These are phyloP conservation scores for Thalassiosira mediterranea DNA, from an alignment of 352 stramenopile genomes.

Conservation along the genomic window DNA sequence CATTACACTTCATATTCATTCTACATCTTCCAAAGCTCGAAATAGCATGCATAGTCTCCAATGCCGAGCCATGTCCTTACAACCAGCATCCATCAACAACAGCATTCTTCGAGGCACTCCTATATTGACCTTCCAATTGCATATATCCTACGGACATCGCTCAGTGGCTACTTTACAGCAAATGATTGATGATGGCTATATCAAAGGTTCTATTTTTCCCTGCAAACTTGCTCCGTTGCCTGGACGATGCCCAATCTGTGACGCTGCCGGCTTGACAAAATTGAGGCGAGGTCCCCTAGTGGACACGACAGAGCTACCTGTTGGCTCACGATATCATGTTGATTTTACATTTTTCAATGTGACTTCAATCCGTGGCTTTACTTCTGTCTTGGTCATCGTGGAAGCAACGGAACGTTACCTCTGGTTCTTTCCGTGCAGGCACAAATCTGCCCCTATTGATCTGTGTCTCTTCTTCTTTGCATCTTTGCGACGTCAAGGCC, in stretches of 20 bases:
- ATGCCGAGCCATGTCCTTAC: no score
- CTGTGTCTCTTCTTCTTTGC: slow-evolving; percentile 27
- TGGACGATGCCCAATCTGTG: slow-evolving; percentile 19
- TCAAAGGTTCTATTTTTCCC: slow-evolving; percentile 1
- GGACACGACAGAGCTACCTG: slow-evolving; percentile 28
- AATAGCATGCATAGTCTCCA: no score
- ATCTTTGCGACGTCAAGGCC: slow-evolving; percentile 6
- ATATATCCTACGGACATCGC: no score
- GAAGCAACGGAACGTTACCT: slow-evolving; percentile 16
- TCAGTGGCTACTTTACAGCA: no score
- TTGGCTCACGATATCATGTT: slow-evolving; percentile 14
- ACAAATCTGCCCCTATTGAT: slow-evolving; percentile 26
- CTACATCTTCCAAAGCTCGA: not conserved
- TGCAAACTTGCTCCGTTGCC: slow-evolving; percentile 11
- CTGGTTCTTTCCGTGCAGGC: slow-evolving; percentile 29
- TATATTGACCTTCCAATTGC: no score
- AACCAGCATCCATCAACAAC: no score
- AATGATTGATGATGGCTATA: slow-evolving; percentile 3
- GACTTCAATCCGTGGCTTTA: slow-evolving; percentile 16
- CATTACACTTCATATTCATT: slow-evolving; percentile 3
- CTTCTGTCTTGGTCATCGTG: slow-evolving; percentile 26
- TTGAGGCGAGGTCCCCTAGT: slow-evolving; percentile 9
- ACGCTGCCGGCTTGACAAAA: slow-evolving; percentile 2
- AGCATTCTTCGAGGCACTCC: no score
- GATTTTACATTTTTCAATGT: slow-evolving; percentile 33